Evolutionary conservation across 768 basidiomycete species (phyloP).

Genomic region (Leccinum aurantiacum): DNA sequence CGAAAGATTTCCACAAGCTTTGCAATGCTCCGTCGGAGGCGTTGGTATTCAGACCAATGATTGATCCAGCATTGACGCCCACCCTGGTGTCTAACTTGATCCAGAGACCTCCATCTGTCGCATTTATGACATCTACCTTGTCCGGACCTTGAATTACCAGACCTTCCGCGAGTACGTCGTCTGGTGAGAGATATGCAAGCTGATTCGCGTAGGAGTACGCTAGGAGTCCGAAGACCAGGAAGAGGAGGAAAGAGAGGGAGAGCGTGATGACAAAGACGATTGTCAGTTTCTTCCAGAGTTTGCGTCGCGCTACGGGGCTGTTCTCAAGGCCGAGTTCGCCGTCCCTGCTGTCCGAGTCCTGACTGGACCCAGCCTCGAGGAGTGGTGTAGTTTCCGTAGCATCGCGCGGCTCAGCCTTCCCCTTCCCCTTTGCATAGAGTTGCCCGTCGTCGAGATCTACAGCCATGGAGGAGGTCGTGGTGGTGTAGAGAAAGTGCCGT

Average conservation of each 20-base stretch:
- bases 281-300: constrained; percentile 35
- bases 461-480: constrained; percentile 24
- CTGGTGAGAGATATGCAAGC: constrained; percentile 51
- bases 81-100: constrained; percentile 54
- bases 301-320: constrained; percentile 21
- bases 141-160: constrained; percentile 62
- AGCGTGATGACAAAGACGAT: constrained; percentile 61
- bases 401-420: constrained; percentile 22
- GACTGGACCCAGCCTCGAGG: constrained; percentile 26
- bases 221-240: constrained; percentile 48
- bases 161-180: constrained; percentile 56
- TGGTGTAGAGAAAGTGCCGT: background rate
- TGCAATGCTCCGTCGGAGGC: constrained; percentile 43
- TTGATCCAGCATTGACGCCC: constrained; percentile 66
- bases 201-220: constrained; percentile 67
- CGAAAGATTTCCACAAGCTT: constrained; percentile 63
- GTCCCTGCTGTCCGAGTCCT: constrained; percentile 13
- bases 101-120: constrained; percentile 63
- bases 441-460: constrained; percentile 16
- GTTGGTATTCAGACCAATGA: constrained; percentile 54
- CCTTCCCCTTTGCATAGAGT: constrained; percentile 26
- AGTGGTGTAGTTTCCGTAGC: constrained; percentile 33
- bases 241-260: constrained; percentile 44
- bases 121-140: constrained; percentile 58
- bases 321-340: constrained; percentile 25